phyloP scores from a whole-genome alignment of 495 filamentous ascomycete species.

The Podospora appendiculata region DNA sequence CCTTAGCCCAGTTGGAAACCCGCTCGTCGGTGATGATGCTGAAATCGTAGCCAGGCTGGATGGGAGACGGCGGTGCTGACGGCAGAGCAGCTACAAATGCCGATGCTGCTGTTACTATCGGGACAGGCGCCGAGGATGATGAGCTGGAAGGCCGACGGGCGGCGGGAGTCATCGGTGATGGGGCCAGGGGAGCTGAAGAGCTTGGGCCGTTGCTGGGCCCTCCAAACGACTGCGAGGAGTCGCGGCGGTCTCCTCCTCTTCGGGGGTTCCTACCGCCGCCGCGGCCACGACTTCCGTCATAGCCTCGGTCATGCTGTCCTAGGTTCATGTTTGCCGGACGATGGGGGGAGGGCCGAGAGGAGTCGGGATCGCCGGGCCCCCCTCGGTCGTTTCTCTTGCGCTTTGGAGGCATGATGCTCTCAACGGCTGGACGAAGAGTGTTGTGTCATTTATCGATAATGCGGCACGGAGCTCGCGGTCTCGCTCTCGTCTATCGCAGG shows the following conservation, averaged over 20 bases:
- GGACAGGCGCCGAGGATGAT: conserved; percentile 26
- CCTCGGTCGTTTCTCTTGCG: conserved; percentile 43
- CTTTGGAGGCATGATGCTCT: conserved; percentile 42
- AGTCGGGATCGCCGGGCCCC: conserved; percentile 31
- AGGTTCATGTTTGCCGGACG: conserved; percentile 40
- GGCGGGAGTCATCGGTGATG: conserved; percentile 28
- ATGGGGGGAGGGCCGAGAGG: conserved; percentile 43
- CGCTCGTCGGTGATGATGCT: conserved; percentile 40
- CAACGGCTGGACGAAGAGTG: conserved; percentile 4
- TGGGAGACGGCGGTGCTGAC: conserved; percentile 12
- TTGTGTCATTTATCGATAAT: conserved; percentile 17
- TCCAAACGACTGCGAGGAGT: conserved; percentile 28
- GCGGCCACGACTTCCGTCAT: conserved; percentile 29
- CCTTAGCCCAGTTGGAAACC: conserved; percentile 35
- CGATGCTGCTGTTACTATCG: conserved; percentile 9
- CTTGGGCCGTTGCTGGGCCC: background rate
- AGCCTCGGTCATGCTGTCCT: conserved; percentile 43
- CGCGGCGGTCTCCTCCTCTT: conserved; percentile 37
- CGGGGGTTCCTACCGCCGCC: conserved; percentile 30
- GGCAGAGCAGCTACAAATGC: conserved; percentile 7
- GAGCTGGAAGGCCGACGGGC: conserved; percentile 34
- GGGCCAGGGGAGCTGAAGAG: conserved; percentile 17
- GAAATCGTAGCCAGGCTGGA: conserved; percentile 38
- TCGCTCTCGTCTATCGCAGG: background rate
- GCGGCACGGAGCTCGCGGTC: conserved; percentile 12